Conservation (phyloP, 495 filamentous ascomycete species). For the Platismatia glauca region DNA sequence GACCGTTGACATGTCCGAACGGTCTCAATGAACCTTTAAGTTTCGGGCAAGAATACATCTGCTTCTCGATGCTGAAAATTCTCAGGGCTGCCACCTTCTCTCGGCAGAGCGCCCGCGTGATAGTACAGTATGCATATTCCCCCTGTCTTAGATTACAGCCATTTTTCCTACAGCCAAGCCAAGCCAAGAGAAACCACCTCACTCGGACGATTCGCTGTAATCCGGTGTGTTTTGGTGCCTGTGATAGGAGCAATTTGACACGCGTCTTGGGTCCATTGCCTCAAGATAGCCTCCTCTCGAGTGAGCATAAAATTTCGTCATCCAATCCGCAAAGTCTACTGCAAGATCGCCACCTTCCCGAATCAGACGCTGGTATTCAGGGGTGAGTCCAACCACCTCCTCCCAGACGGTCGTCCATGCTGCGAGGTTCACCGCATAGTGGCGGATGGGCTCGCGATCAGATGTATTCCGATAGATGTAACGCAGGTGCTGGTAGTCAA, state of each 20-base stretch:
- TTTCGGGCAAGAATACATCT: neutral
- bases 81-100: neutral
- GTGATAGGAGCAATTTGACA: neutral
- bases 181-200: neutral
- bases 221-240: neutral
- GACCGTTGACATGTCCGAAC: neutral
- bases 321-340: neutral
- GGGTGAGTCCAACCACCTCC: neutral
- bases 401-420: neutral
- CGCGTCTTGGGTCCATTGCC: neutral
- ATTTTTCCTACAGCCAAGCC: too few relatives aligned
- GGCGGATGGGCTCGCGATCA: neutral
- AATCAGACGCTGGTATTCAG: neutral
- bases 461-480: neutral
- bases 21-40: neutral
- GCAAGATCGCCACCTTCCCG: neutral
- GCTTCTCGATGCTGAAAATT: neutral
- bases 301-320: neutral
- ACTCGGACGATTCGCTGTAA: neutral
- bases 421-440: neutral
- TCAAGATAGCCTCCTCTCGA: neutral
- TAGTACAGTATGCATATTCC: neutral
- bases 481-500: neutral
- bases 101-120: neutral
- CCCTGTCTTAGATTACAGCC: neutral